Conservation (phyloP, 2,329 filamentous ascomycete species). For the Bisporella sp. region DNA sequence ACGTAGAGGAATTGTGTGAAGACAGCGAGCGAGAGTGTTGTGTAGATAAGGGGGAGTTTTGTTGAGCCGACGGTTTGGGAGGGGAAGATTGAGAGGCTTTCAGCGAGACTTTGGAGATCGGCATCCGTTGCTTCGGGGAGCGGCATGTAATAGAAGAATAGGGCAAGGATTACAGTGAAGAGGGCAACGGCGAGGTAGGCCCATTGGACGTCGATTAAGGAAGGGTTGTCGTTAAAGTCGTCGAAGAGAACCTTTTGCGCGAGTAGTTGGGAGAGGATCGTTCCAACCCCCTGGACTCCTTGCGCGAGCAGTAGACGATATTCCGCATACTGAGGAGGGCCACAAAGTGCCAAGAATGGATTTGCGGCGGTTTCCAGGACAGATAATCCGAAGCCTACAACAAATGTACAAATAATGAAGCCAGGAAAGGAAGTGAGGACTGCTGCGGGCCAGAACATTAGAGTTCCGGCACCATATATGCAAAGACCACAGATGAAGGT, state of each 20-base stretch:
- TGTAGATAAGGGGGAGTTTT: conserved; percentile 33
- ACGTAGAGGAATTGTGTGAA: conserved; percentile 74
- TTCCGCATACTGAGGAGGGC: conserved; percentile 65
- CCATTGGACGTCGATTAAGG: conserved; percentile 72
- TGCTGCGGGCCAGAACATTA: conserved; percentile 80
- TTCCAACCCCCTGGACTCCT: conserved; percentile 68
- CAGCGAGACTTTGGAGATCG: conserved; percentile 44
- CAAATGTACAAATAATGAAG: conserved; percentile 67
- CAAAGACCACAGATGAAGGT: conserved; percentile 72
- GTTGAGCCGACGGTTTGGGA: conserved; percentile 13
- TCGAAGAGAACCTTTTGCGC: conserved; percentile 71
- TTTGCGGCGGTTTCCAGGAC: conserved; percentile 78
- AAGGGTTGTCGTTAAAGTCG: conserved; percentile 40
- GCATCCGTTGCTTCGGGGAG: conserved; percentile 49
- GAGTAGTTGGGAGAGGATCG: conserved; percentile 63
- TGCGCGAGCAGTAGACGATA: conserved; percentile 70
- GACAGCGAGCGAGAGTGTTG: conserved; percentile 60
- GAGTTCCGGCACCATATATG: conserved; percentile 70
- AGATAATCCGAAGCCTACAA: conserved; percentile 70
- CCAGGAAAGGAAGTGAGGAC: conserved; percentile 69
- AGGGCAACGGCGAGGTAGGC: conserved; percentile 76
- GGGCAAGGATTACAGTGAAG: conserved; percentile 62
- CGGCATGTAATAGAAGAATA: conserved; percentile 63
- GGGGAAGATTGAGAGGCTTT: conserved; percentile 14
- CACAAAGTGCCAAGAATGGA: conserved; percentile 65